Evolutionary conservation across 495 filamentous ascomycete species (phyloP), one percentile per base, ranked within the genome.

Genomic region (Aspergillus cavernicola): DNA sequence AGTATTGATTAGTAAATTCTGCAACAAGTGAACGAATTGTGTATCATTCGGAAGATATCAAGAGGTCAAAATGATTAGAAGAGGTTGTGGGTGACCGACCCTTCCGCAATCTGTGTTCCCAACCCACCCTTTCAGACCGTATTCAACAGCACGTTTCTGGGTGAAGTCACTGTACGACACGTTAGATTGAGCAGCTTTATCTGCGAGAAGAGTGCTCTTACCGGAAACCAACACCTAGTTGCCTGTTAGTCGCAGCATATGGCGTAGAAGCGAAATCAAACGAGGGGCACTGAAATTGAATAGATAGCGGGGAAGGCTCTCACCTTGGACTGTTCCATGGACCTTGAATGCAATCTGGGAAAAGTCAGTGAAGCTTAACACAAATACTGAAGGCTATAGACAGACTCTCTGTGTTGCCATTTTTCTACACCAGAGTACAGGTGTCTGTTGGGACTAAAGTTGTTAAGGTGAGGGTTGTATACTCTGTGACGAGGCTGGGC

Each of bases 81-180:
- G 4, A 38, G 10, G n/a, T 16, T 7, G 4, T 38, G 36, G 20
- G 38, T 40, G 15, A 40, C 9, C 3, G 1, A 88, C 90, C 66
- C 85, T 84, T 42, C 86, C 86, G 52, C 86, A 83, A 6, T 77
- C 70, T 0, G 83, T 87, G 63, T 97, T 97, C 32, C 81, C 76
- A 15, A 92, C 88, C 77, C 81, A 92, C 38, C 92, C 92, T 1
- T 85, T 92, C 6, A 97, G 59, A 2, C 72, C 75, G 56, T 86
- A 74, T 26, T 76, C 74, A 2, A 65, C 67, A 2, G 91, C 92
- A 53, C 84, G 80, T 56, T 84, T 83, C 48, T 80, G 77, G 1
- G 89, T 85, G 62, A 86, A 95, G 63, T 83, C 78, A 33, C 88
- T 90, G 47, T 36, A 5, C 20, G 50, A 16, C 39, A 55, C 36